A percentile compares a stretch with the other conserved stretches of the same genome.
Conservation (phyloP, 2,329 filamentous ascomycete genomes). For the Dactylonectria macrodidyma region DNA sequence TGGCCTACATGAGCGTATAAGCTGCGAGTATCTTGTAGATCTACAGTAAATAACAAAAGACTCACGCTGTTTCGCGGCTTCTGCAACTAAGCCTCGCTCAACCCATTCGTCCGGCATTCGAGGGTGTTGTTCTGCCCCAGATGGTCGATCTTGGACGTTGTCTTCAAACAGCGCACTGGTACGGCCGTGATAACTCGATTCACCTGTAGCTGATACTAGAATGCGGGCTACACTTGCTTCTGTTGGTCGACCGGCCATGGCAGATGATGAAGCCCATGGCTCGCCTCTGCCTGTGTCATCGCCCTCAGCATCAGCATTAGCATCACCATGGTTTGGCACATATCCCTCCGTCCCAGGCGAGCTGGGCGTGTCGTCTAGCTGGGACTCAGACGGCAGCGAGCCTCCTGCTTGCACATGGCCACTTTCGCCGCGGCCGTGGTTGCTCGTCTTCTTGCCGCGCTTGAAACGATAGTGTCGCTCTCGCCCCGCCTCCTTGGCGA, state of each 20-base stretch:
- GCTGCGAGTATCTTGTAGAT: neutral
- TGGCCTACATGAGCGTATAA: constrained; percentile 52
- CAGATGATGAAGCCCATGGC: constrained; percentile 20
- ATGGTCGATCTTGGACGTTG: constrained; percentile 30
- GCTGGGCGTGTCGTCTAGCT: neutral
- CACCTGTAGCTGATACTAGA: constrained; percentile 56
- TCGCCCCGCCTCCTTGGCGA: constrained; percentile 29
- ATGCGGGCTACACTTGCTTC: constrained; percentile 53
- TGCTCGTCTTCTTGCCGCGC: constrained; percentile 19
- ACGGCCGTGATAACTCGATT: constrained; percentile 62
- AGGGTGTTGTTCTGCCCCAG: constrained; percentile 43
- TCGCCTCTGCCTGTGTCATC: constrained; percentile 1
- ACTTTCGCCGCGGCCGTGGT: neutral
- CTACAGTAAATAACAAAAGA: neutral
- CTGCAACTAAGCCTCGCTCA: constrained; percentile 53
- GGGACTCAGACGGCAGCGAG: neutral
- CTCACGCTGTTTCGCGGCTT: constrained; percentile 41
- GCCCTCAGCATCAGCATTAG: neutral
- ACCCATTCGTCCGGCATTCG: constrained; percentile 51
- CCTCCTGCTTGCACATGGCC: neutral
- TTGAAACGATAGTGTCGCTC: constrained; percentile 39
- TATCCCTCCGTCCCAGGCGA: constrained; percentile 15
- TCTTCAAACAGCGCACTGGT: constrained; percentile 65
- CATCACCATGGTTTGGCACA: constrained; percentile 20
- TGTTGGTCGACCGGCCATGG: constrained; percentile 15